Conservation (phyloP, 495 filamentous ascomycete species). For the Platismatia glauca region DNA sequence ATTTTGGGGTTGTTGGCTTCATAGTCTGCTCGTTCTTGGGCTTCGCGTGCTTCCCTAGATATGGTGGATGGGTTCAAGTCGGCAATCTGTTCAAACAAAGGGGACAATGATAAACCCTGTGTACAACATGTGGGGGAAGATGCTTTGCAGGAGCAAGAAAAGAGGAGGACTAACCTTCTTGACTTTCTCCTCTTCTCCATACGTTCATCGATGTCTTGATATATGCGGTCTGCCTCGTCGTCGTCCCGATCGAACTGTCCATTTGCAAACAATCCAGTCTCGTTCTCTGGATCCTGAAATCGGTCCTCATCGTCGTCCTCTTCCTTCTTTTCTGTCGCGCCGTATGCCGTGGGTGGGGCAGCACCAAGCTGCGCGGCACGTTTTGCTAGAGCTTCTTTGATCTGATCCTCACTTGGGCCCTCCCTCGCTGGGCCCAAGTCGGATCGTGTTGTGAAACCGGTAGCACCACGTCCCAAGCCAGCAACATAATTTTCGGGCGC, state of each 20-base stretch:
- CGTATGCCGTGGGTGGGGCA: constrained; percentile 72
- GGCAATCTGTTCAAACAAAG: constrained; percentile 75
- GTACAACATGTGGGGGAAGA: constrained; percentile 28
- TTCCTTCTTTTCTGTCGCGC: constrained; percentile 63
- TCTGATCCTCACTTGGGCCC: constrained; percentile 94
- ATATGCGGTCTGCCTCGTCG: constrained; percentile 94
- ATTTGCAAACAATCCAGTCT: constrained; percentile 88
- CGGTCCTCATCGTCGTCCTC: constrained; percentile 75
- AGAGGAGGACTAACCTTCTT: constrained; percentile 69
- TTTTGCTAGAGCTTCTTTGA: constrained; percentile 92
- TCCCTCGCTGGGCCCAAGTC: constrained; percentile 94
- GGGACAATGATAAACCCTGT: constrained; percentile 61
- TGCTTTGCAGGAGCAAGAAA: constrained; percentile 18
- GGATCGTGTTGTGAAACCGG: constrained; percentile 94
- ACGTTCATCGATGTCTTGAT: constrained; percentile 88
- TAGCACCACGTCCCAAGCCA: constrained; percentile 93
- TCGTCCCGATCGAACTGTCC: constrained; percentile 94
- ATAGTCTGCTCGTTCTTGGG: constrained; percentile 85
- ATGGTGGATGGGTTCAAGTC: constrained; percentile 56
- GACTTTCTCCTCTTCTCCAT: constrained; percentile 81
- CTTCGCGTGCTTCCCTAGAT: constrained; percentile 90
- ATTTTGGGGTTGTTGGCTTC: constrained; percentile 97
- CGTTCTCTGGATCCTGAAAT: constrained; percentile 94
- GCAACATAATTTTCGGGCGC: constrained; percentile 98
- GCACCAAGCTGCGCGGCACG: constrained; percentile 74